Percentiles rank a stretch among this genome's conserved stretches.
Conservation (phyloP, 768 basidiomycete species). For the Tricholoma flavovirens region DNA sequence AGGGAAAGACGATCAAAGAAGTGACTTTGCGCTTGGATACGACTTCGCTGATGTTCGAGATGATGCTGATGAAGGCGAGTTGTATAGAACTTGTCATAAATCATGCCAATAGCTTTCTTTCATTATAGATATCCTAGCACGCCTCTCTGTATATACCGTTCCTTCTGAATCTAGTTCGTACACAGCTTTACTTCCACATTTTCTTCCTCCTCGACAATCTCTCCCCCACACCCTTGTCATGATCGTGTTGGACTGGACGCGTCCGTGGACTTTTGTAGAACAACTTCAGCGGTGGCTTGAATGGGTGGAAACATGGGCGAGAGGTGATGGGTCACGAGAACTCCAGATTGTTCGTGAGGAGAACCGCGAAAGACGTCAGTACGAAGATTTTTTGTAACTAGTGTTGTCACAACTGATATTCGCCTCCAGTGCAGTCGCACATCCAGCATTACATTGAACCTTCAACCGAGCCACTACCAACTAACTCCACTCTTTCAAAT, state of each 20-base stretch:
- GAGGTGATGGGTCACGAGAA: conserved; percentile 64
- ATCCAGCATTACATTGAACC: conserved; percentile 89
- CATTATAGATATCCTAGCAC: conserved; percentile 72
- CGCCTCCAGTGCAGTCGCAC: conserved; percentile 69
- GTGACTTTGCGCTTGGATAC: conserved; percentile 86
- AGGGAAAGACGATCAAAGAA: conserved; percentile 50
- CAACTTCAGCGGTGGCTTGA: conserved; percentile 80
- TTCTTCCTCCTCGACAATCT: conserved; percentile 64
- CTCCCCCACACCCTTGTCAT: conserved; percentile 72
- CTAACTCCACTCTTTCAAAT: conserved; percentile 54
- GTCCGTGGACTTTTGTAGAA: conserved; percentile 85
- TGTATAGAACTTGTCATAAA: not conserved
- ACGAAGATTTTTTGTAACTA: conserved; percentile 1
- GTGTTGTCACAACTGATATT: conserved; percentile 6
- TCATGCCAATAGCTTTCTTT: conserved; percentile 1
- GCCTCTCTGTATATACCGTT: conserved; percentile 87
- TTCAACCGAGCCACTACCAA: conserved; percentile 56
- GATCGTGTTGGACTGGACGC: conserved; percentile 92
- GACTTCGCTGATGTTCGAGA: conserved; percentile 89
- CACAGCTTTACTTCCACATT: conserved; percentile 67
- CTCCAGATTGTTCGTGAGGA: conserved; percentile 75
- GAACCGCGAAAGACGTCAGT: conserved; percentile 75
- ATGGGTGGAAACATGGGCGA: conserved; percentile 82
- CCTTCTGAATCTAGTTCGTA: conserved; percentile 74
- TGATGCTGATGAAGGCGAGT: conserved; percentile 89